Evolutionary conservation across 768 basidiomycete genomes (phyloP).

Genomic region (Mrakia blollopis): DNA sequence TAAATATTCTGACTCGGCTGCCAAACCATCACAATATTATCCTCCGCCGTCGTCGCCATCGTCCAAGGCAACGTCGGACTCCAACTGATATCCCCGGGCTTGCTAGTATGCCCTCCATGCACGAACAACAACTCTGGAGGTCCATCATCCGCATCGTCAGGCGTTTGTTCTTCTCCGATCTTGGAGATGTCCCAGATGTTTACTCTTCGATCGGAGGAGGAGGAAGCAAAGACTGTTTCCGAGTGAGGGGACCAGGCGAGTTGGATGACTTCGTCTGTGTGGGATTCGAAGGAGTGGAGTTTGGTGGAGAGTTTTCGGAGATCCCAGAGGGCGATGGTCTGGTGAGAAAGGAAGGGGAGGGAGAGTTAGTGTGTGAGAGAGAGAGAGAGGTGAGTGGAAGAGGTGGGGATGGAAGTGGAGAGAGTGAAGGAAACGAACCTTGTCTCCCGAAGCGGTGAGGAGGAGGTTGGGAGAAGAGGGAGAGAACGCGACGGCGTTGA

Average conservation of each 20-base stretch:
- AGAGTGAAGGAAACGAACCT: constrained; percentile 52
- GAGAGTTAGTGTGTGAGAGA: neutral
- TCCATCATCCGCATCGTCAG: constrained; percentile 97
- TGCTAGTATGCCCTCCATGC: constrained; percentile 68
- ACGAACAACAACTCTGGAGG: constrained; percentile 94
- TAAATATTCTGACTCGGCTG: constrained; percentile 91
- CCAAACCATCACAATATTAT: constrained; percentile 97
- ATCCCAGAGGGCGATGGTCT: constrained; percentile 89
- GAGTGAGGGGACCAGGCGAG: constrained; percentile 93
- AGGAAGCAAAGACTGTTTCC: constrained; percentile 86
- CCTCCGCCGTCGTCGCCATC: constrained; percentile 80
- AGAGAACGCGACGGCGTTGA: constrained; percentile 84
- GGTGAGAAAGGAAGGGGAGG: neutral
- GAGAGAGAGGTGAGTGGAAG: neutral
- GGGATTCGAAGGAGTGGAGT: constrained; percentile 85
- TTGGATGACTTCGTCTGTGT: constrained; percentile 90
- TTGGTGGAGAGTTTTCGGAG: constrained; percentile 62
- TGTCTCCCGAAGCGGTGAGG: constrained; percentile 88
- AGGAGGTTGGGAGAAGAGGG: constrained; percentile 72
- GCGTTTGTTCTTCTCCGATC: constrained; percentile 92
- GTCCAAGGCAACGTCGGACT: constrained; percentile 73
- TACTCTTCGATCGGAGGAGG: constrained; percentile 84
- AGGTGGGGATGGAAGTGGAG: neutral
- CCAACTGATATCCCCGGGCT: constrained; percentile 94
- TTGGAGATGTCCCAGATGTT: constrained; percentile 91